Evolutionary conservation across 352 stramenopile genomes (phyloP), one percentile per base, ranked within the genome.

Genomic region (Phytophthora nicotianae): DNA sequence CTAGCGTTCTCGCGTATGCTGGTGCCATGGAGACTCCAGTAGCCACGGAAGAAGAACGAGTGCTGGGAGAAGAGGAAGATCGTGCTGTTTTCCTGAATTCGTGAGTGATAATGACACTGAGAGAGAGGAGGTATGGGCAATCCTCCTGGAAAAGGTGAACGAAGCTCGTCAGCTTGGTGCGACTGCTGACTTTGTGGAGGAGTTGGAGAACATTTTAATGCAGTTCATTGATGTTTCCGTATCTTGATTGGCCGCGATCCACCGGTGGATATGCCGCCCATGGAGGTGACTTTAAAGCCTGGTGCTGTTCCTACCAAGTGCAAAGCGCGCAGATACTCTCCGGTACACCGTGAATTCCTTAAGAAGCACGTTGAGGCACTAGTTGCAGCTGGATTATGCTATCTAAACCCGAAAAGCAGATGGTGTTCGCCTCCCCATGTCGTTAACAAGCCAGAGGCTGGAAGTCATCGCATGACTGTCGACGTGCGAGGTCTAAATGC

Each of bases 41-140:
- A 7, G 2, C 19, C 0, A 45, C 57, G 3, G 27, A 45, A 4
- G 56, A 57, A 40, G 56, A 64, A 19, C 4, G 9, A 1, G 17
- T 7, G 2, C 9, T 56, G 17, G 23, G 35, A 9, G 45, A 56
- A 37, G 47, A 64, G 17, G 47, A 62, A 35, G 35, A 55, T 7
- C 55, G 35, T 3, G 55, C 45, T 62, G 55, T 32, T 62, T 62
- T 20, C 45, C 37, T 21, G 16, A 11, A 0, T 45, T 62, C 2
- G 20, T 1, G 2, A 33, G 8, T 17, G 45, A 56, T 20, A 23
- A 11, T 3, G 16, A 49, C 4, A 7, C 2, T 1, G 55, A 50
- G 20, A 16, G 23, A 5, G 46, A 56, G 37, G 6, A 37, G 41
- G 53, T 62, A 37, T 35, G 11, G 11, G 17, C 16, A 3, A 50